Evolutionary conservation across 139 green algal genomes (phyloP).

Genomic region (Closterium sp.): DNA sequence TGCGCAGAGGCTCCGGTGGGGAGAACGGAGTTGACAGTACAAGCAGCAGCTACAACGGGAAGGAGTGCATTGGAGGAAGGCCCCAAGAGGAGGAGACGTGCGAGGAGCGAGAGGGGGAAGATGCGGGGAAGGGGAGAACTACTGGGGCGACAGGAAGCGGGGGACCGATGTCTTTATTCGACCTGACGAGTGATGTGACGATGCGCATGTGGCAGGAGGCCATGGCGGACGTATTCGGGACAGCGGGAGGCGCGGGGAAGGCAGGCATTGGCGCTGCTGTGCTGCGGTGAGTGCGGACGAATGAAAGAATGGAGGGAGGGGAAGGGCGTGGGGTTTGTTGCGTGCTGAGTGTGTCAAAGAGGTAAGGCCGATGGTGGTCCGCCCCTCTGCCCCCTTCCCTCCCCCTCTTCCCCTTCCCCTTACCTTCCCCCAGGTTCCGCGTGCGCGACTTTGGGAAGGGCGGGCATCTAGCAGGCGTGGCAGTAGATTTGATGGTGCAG

Average conservation of each 20-base stretch:
- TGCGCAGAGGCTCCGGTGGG: neutral
- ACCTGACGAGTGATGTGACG: neutral
- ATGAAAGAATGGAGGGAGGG: neutral
- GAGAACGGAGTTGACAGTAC: neutral
- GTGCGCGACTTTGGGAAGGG: neutral
- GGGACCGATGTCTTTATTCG: neutral
- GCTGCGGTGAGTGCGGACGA: neutral
- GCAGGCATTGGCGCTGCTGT: neutral
- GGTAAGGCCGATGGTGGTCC: no score
- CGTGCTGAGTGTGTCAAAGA: neutral
- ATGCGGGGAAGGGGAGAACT: neutral
- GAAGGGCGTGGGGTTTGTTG: no score
- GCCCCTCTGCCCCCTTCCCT: no score
- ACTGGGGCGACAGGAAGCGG: no score
- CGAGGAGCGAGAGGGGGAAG: neutral
- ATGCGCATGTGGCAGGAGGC: neutral
- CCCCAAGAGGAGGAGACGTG: neutral
- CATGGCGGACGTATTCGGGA: neutral
- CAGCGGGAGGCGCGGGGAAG: neutral
- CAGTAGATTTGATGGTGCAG: neutral
- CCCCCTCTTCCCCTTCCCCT: no score
- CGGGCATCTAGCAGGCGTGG: neutral
- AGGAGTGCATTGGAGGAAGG: neutral
- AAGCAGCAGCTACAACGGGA: neutral
- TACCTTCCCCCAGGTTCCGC: neutral